Evolutionary conservation across 2,329 filamentous ascomycete species (phyloP).

Genomic region (Helminthosporium solani): DNA sequence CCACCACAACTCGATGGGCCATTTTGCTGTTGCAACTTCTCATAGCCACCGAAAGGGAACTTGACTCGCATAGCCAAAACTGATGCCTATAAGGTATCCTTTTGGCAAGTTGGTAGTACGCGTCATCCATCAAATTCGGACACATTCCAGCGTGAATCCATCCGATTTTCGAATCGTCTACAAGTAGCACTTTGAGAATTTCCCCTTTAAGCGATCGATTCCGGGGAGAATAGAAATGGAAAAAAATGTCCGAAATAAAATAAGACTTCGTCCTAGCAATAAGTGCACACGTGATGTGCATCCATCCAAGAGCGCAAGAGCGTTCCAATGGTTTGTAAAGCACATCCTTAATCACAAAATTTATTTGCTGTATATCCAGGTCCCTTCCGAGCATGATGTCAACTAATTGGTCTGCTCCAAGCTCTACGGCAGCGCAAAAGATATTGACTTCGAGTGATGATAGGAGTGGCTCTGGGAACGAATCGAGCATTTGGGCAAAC

Average conservation of each 20-base stretch:
- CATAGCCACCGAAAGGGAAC: too few relatives aligned
- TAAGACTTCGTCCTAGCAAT: background rate
- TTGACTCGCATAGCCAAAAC: too few relatives aligned
- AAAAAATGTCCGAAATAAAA: background rate
- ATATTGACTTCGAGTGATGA: background rate
- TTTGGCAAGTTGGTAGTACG: background rate
- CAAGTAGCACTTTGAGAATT: background rate
- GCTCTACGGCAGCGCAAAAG: constrained; percentile 1
- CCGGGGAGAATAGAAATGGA: background rate
- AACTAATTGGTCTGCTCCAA: background rate
- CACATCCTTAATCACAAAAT: background rate
- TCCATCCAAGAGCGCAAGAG: background rate
- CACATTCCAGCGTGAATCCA: too few relatives aligned
- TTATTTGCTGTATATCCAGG: background rate
- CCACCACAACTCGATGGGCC: background rate
- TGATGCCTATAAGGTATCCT: too few relatives aligned
- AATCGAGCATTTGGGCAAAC: background rate
- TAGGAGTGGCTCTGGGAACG: background rate
- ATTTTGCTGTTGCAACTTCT: background rate
- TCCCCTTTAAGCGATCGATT: background rate
- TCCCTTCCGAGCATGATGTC: background rate
- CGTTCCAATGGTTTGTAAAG: background rate
- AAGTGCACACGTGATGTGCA: background rate
- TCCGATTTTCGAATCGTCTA: background rate
- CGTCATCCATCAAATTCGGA: background rate